These are phyloP conservation scores for Leccinum arenicola DNA, from an alignment of 768 basidiomycete genomes.

Conservation along the genomic window DNA sequence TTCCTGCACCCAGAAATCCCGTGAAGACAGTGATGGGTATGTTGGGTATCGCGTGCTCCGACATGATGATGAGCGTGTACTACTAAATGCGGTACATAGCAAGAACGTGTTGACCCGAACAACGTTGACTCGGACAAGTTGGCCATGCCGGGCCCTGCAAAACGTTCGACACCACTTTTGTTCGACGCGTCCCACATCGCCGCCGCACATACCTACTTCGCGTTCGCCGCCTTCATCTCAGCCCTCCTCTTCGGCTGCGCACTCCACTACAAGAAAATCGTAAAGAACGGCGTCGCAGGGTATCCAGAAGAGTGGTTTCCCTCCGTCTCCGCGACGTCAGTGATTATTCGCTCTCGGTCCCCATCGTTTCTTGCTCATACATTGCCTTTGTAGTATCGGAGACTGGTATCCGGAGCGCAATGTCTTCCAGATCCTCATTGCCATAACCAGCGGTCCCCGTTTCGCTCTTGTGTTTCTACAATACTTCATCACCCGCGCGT, in stretches of 20 bases:
- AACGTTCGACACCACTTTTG: conserved; percentile 16
- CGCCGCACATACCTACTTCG: conserved; percentile 62
- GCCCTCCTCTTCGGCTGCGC: conserved; percentile 64
- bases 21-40: conserved; percentile 95
- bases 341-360: conserved; percentile 3
- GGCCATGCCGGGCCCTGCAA: conserved; percentile 21
- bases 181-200: conserved; percentile 55
- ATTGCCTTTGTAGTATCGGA: conserved; percentile 59
- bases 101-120: background rate
- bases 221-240: conserved; percentile 58
- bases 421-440: conserved; percentile 85
- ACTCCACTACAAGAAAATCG: conserved; percentile 81
- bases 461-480: conserved; percentile 63
- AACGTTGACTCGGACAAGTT: background rate
- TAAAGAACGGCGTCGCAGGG: conserved; percentile 78
- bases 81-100: background rate
- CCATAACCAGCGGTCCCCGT: conserved; percentile 81
- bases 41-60: conserved; percentile 4
- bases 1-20: conserved; percentile 86
- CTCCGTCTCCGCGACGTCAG: conserved; percentile 82
- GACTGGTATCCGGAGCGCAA: conserved; percentile 89
- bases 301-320: conserved; percentile 92
- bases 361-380: background rate
- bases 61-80: conserved; percentile 8
- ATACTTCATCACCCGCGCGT: conserved; percentile 53